Percentiles rank a stretch among this genome's conserved stretches.
phyloP scores from a whole-genome alignment of 192 early-diverging fungal genomes.

The Entomortierella lignicola region DNA sequence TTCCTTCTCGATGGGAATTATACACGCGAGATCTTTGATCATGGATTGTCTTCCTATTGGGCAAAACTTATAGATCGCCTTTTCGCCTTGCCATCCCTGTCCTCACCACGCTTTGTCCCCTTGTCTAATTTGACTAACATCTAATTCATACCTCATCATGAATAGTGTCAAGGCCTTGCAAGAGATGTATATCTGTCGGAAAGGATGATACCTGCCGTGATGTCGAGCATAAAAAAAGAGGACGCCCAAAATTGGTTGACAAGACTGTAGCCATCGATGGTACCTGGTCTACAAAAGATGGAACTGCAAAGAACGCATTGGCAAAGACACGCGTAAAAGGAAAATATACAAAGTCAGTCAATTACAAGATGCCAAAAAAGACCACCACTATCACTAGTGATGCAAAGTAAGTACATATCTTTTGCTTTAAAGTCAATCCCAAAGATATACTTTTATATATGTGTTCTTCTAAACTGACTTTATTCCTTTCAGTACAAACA shows the following conservation, averaged over 20 bases:
- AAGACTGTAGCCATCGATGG: slow-evolving; percentile 55
- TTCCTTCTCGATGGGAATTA: slow-evolving; percentile 1
- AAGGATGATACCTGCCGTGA: slow-evolving; percentile 87
- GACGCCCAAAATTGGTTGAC: slow-evolving; percentile 81
- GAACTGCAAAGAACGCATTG: slow-evolving; percentile 9
- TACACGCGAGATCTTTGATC: slow-evolving; percentile 45
- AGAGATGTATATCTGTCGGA: slow-evolving; percentile 77
- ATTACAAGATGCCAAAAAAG: slow-evolving; percentile 48
- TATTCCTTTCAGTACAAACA: neutral
- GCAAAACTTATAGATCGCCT: slow-evolving; percentile 2
- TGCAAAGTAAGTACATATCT: slow-evolving; percentile 23
- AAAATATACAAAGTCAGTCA: slow-evolving; percentile 45
- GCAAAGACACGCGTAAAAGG: slow-evolving; percentile 33
- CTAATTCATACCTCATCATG: neutral
- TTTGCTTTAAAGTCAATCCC: neutral
- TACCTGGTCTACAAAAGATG: slow-evolving; percentile 37
- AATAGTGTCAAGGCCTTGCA: slow-evolving; percentile 79
- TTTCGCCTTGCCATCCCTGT: neutral
- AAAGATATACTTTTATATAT: neutral
- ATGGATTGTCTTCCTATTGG: slow-evolving; percentile 32
- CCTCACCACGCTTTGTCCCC: slow-evolving; percentile 1
- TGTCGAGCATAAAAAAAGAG: slow-evolving; percentile 89
- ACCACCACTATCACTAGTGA: neutral
- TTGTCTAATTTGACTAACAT: neutral
- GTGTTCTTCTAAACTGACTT: neutral